Percentiles rank a stretch among this genome's conserved stretches.
Evolutionary conservation across 1,284 basidiomycete genomes (phyloP).

Genomic region (Pholiota adiposa): DNA sequence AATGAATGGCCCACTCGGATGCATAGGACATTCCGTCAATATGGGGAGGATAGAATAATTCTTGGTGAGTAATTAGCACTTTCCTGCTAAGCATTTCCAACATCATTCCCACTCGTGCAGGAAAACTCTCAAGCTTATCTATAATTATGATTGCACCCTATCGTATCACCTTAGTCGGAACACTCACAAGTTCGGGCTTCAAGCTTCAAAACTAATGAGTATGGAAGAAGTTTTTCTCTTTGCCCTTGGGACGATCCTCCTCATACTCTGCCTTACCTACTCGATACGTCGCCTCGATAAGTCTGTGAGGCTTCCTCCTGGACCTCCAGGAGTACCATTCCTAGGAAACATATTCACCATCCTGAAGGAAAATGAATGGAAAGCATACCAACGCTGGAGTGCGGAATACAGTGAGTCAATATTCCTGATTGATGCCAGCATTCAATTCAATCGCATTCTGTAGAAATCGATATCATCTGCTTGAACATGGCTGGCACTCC

Average conservation of each 20-base stretch:
- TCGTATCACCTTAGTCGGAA: too few relatives aligned
- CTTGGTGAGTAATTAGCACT: too few relatives aligned
- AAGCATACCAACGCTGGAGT: constrained; percentile 20
- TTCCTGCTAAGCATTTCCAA: too few relatives aligned
- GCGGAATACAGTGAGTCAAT: constrained; percentile 18
- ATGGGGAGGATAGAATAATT: too few relatives aligned
- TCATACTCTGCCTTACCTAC: background rate
- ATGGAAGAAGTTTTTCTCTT: too few relatives aligned
- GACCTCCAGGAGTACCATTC: constrained; percentile 24
- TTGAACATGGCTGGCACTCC: constrained; percentile 9
- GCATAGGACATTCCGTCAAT: too few relatives aligned
- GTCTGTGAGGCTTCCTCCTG: constrained; percentile 16
- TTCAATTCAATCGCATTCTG: background rate
- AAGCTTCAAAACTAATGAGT: too few relatives aligned
- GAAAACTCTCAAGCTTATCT: too few relatives aligned
- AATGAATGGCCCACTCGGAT: too few relatives aligned
- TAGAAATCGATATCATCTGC: constrained; percentile 4
- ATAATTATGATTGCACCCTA: too few relatives aligned
- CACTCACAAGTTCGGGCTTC: too few relatives aligned
- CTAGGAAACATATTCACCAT: constrained; percentile 26
- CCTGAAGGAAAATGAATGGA: constrained; percentile 23
- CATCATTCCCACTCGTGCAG: too few relatives aligned
- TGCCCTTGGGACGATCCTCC: background rate
- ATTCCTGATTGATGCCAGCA: background rate
- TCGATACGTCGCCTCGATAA: background rate